Conservation (phyloP, 2,329 filamentous ascomycete species). For the Exophiala sp. region DNA sequence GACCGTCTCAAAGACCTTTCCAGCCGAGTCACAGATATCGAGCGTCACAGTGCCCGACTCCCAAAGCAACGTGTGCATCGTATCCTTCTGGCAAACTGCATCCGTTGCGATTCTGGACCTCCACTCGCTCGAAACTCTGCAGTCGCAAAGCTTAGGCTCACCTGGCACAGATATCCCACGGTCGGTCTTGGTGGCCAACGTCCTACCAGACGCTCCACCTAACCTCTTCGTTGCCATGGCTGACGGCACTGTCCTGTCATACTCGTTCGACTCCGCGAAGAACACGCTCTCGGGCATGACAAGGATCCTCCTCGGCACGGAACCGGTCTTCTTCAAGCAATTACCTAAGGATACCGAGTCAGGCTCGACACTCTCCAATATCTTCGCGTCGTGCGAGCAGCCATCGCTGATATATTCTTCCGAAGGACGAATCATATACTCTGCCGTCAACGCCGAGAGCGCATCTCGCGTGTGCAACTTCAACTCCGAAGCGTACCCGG, state of each 20-base stretch:
- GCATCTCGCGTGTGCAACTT: conserved; percentile 79
- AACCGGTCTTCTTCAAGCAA: conserved; percentile 76
- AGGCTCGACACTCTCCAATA: conserved; percentile 63
- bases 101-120: conserved; percentile 72
- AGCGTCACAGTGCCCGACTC: conserved; percentile 72
- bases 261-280: conserved; percentile 62
- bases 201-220: conserved; percentile 63
- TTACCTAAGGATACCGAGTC: conserved; percentile 55
- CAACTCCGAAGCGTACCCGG: conserved; percentile 74
- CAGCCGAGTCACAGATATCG: conserved; percentile 71
- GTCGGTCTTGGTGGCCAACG: conserved; percentile 73
- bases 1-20: conserved; percentile 59
- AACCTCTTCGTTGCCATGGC: conserved; percentile 88
- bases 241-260: conserved; percentile 86
- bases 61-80: conserved; percentile 64
- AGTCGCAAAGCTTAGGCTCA: conserved; percentile 59
- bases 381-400: conserved; percentile 92
- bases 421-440: conserved; percentile 85
- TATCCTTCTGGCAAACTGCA: conserved; percentile 86
- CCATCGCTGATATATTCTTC: conserved; percentile 88
- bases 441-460: conserved; percentile 85
- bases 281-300: conserved; percentile 68
- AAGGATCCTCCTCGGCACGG: conserved; percentile 78
- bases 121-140: conserved; percentile 61
- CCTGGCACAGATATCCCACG: conserved; percentile 77